A percentile compares a stretch with the other conserved stretches of the same genome.
These are phyloP conservation scores for Narthecium ossifragum DNA, from an alignment of 106 monocot species.

Conservation along the genomic window DNA sequence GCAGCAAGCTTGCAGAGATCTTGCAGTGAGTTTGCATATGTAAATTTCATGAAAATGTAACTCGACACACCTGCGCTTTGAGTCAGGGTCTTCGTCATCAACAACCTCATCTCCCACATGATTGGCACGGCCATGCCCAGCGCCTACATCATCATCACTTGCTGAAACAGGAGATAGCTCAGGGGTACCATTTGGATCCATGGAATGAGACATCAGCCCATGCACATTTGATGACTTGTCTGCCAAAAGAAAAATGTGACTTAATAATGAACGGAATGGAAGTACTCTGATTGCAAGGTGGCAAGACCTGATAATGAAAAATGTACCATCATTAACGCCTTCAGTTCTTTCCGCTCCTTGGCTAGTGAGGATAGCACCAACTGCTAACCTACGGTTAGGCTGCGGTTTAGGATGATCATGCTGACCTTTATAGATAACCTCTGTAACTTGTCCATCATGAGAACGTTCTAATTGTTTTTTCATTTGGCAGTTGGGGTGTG, in stretches of 20 bases:
- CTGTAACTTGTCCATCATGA: constrained; percentile 88
- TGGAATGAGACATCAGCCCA: constrained; percentile 13
- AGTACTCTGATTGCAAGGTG: too few species aligned
- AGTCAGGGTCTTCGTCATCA: constrained; percentile 79
- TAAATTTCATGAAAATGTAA: too few species aligned
- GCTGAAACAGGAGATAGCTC: constrained; percentile 45
- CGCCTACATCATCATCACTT: constrained; percentile 65
- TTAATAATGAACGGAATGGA: background rate
- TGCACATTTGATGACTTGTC: constrained; percentile 39
- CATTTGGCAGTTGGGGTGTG: constrained; percentile 92
- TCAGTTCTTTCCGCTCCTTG: constrained; percentile 58
- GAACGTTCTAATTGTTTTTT: constrained; percentile 94
- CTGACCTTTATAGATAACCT: constrained; percentile 68
- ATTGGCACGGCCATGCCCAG: constrained; percentile 31
- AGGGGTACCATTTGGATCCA: constrained; percentile 30
- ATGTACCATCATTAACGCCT: too few species aligned
- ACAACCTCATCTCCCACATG: constrained; percentile 30
- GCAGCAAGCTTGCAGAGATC: too few species aligned
- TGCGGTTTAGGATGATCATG: constrained; percentile 97
- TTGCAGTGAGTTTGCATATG: background rate
- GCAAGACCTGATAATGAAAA: too few species aligned
- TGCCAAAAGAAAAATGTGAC: constrained; percentile 6
- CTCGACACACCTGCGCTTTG: constrained; percentile 92
- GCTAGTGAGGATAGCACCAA: constrained; percentile 34
- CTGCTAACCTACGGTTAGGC: constrained; percentile 50